phyloP scores from a whole-genome alignment of 306 rosid species.

The Albizia julibrissin region DNA sequence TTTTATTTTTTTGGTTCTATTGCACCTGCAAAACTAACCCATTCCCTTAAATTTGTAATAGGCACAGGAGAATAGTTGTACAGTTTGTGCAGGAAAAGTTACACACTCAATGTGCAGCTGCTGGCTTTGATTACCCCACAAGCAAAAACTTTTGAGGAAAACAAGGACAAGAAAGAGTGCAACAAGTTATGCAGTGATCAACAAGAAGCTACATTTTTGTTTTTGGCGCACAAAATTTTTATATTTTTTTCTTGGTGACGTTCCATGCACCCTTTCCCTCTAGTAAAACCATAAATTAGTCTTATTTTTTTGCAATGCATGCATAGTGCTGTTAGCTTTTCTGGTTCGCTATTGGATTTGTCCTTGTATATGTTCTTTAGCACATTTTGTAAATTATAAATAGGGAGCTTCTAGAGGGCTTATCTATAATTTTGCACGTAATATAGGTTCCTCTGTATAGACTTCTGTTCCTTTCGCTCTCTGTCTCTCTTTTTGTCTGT shows the following conservation, averaged over 20 bases:
- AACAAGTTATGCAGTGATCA: conserved; percentile 16
- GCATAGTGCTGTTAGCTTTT: neutral
- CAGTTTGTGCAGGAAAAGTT: conserved; percentile 30
- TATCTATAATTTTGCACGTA: conserved; percentile 4
- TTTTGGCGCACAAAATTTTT: conserved; percentile 4
- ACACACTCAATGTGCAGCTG: conserved; percentile 27
- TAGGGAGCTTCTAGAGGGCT: conserved; percentile 22
- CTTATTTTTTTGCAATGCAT: conserved; percentile 13
- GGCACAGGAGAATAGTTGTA: conserved; percentile 38
- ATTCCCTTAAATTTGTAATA: conserved; percentile 27
- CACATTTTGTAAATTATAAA: conserved; percentile 14
- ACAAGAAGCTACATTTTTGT: conserved; percentile 30
- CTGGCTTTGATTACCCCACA: conserved; percentile 18
- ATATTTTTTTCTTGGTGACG: conserved; percentile 29
- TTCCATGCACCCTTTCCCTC: conserved; percentile 26
- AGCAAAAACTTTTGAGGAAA: neutral
- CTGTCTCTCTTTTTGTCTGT: neutral
- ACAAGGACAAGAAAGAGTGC: conserved; percentile 26
- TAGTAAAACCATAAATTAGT: conserved; percentile 25
- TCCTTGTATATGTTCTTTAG: conserved; percentile 29
- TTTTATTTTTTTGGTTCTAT: neutral
- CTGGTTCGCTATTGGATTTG: conserved; percentile 9
- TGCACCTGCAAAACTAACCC: conserved; percentile 16
- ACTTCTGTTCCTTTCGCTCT: neutral
- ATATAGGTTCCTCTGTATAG: neutral